Evolutionary conservation across 225 moss, liverwort and hornwort genomes (phyloP), one percentile per base, ranked within the genome.

Genomic region (Physcomitrellopsis africana): DNA sequence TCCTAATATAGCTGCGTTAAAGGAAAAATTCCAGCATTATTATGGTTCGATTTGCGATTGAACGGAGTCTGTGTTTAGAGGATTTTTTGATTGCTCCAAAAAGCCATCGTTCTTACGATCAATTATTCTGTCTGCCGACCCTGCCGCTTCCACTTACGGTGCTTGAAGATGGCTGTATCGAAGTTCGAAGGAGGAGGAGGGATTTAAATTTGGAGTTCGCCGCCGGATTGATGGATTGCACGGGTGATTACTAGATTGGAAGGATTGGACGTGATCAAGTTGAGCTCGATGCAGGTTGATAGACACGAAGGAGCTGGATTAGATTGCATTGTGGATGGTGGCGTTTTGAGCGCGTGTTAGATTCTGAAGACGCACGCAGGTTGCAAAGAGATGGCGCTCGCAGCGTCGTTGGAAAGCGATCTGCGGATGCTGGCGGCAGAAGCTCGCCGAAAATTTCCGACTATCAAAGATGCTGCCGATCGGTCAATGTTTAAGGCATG

Each of bases 391-490:
- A 99, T 99, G 99, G 99, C 95, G 72, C 92, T 99, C 72, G 76
- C 86, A 10, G 93, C 95, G 75, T 93, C 93, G 69, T 85, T 99
- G 60, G 99, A 99, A 77, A 92, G 89, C 71, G 93, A 99, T 92
- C 85, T 99, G 88, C 90, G 95, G 64, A 79, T 90, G 79, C 89
- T 99, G 67, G 88, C 86, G n/a, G 60, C 71, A 7, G 99, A 99
- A 82, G 95, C 99, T 66, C 93, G 93, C 54, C 99, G 99, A 69
- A 95, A 88, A 82, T 93, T 89, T 76, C 99, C 99, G 8, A 29
- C 82, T 59, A 72, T 99, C 55, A 99, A 95, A 84, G 99, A 99
- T 26, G 80, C 95, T 69, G 99, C 99, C 63, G 99, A 99, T 87
- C 92, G 93, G 67, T 86, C 99, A 13, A 93, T 99, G 23, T 90